These are phyloP conservation scores for Atkinsonella texensis DNA, from an alignment of 2,329 filamentous ascomycete genomes.

Conservation along the genomic window DNA sequence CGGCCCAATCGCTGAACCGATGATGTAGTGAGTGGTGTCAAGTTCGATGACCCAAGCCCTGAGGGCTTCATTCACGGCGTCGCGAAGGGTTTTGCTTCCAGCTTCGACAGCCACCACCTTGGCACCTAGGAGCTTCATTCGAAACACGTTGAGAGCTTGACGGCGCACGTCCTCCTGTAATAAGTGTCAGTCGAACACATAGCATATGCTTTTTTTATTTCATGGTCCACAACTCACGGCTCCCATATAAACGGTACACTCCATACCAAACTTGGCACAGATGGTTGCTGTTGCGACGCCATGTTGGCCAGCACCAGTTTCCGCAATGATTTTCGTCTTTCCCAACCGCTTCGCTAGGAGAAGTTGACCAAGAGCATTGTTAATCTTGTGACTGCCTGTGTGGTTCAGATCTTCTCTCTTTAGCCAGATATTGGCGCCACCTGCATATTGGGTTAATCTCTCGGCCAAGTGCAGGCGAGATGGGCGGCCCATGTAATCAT, in stretches of 20 bases:
- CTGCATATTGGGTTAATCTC: slow-evolving; percentile 75
- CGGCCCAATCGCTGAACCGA: slow-evolving; percentile 92
- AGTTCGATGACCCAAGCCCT: slow-evolving; percentile 90
- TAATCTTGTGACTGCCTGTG: slow-evolving; percentile 98
- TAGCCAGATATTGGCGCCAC: slow-evolving; percentile 92
- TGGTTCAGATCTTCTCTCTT: slow-evolving; percentile 98
- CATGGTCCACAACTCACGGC: slow-evolving; percentile 35
- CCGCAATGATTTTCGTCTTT: slow-evolving; percentile 95
- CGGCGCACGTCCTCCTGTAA: slow-evolving; percentile 74
- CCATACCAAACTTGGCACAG: slow-evolving; percentile 96
- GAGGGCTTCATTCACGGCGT: slow-evolving; percentile 90
- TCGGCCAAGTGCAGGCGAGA: slow-evolving; percentile 85
- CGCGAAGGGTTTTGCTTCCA: slow-evolving; percentile 69
- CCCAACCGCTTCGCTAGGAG: slow-evolving; percentile 75
- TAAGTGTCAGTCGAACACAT: slow-evolving; percentile 12
- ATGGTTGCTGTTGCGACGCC: slow-evolving; percentile 96
- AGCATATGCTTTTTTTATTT: background rate
- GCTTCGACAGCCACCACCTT: slow-evolving; percentile 88
- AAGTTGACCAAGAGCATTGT: slow-evolving; percentile 92
- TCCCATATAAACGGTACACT: slow-evolving; percentile 97
- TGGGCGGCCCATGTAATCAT: slow-evolving; percentile 92
- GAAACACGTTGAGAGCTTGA: slow-evolving; percentile 95
- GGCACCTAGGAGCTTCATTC: slow-evolving; percentile 91
- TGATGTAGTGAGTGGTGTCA: slow-evolving; percentile 93
- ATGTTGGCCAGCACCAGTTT: slow-evolving; percentile 95